Base-by-base conservation (phyloP, 2,329 filamentous ascomycete genomes). In the Tolypocladium capitatum region DNA sequence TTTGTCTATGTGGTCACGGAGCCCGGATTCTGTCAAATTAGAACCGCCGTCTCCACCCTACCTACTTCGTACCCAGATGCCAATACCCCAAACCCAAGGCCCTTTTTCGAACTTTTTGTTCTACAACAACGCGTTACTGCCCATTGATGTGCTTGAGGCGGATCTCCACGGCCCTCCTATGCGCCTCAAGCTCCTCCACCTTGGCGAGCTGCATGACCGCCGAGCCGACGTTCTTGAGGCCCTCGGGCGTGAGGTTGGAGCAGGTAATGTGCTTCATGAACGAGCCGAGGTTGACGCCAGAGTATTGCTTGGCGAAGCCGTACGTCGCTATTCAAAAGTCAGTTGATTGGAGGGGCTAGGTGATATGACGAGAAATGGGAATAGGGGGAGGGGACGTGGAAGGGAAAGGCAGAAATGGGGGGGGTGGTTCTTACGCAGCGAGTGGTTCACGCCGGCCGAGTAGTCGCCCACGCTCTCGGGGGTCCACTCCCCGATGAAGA, bases 261-360 rank as follows among this genome's bases (percentile, higher is more conserved):
- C 86, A 92, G 34, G 92, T 98, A 60, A 98, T 96, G 73, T 97
- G 89, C 72, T 98, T 98, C 64, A 95, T 78, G 68, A 96, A 98
- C 2, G 91, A 97, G 31, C 80, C 88, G 6, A 98, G 78, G 66
- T 95, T 98, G 61, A 98, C 92, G 46, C 92, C 92, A 6, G 89
- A 96, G 71, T 98, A 98, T 67, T 98, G 92, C 70, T 94, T 95
- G 44, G 92, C 92, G 60, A 94, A 98, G 36, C 92, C 92, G 62
- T 97, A 98, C 0, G 92, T 98, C 46, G 92, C 89, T 94, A 56
- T 3, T 11, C 32, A 20, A 31, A 43, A 18, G 48, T 58, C 50
- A 58, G 56, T 49, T 33, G 35, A 18, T 28, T 28, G 16, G 5
- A 21, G 31, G 24, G 31, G 24, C 31, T 42, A 41, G 21, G 24